Conservation (phyloP, 208 protist species). For the Trypanosoma lewisi region DNA sequence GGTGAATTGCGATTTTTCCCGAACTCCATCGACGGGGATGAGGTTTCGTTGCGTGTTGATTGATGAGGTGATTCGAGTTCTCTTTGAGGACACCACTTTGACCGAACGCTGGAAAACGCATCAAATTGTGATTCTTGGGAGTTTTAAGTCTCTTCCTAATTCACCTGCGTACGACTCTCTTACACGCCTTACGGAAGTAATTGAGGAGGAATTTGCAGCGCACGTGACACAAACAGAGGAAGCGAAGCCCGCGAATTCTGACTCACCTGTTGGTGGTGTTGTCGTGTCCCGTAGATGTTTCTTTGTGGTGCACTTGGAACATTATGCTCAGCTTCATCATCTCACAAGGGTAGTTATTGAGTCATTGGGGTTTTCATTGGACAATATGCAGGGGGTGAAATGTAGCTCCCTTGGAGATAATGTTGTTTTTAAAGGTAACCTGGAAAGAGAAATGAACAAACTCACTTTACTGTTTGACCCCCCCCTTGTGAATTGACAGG, state of each 20-base stretch:
- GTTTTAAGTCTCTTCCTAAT: conserved; percentile 4
- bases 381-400: conserved; percentile 1
- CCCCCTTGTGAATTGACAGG: background rate
- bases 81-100: conserved; percentile 11
- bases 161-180: conserved; percentile 8
- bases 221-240: conserved; percentile 3
- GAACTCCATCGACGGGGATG: background rate
- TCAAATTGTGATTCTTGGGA: conserved; percentile 12
- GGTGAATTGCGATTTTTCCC: conserved; percentile 22
- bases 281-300: conserved; percentile 3
- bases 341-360: conserved; percentile 9
- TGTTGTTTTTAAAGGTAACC: background rate
- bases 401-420: background rate
- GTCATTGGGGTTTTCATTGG: background rate
- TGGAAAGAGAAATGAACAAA: background rate
- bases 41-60: conserved; percentile 15
- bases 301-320: background rate
- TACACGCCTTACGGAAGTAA: background rate
- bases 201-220: conserved; percentile 1
- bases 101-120: background rate
- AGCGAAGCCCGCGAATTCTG: no score
- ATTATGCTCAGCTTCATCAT: conserved; percentile 12
- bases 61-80: conserved; percentile 10
- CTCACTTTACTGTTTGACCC: conserved; percentile 2
- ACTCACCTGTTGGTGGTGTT: no score